Evolutionary conservation across 2,329 filamentous ascomycete genomes (phyloP).

Genomic region (Colletotrichum tanaceti): DNA sequence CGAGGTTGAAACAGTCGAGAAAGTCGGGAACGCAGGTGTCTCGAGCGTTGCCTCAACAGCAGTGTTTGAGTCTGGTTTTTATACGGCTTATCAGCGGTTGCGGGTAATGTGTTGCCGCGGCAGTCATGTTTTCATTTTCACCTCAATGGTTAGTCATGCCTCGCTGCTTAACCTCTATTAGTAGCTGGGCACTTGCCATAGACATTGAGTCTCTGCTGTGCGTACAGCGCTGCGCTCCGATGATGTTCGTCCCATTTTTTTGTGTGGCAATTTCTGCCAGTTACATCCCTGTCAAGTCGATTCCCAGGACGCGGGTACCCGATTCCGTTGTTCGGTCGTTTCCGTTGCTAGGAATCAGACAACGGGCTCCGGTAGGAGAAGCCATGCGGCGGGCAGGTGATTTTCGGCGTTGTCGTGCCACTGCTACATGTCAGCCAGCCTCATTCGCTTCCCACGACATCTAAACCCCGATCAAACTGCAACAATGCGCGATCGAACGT

Average conservation of each 20-base stretch:
- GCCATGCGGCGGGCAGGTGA: neutral
- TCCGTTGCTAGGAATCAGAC: neutral
- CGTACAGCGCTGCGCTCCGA: neutral
- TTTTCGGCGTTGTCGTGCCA: neutral
- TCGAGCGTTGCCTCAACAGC: slow-evolving; percentile 19
- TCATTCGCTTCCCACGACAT: neutral
- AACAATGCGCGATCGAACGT: neutral
- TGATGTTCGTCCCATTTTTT: slow-evolving; percentile 32
- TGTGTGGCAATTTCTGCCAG: slow-evolving; percentile 3
- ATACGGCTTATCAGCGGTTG: neutral
- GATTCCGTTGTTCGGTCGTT: neutral
- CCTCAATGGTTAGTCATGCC: neutral
- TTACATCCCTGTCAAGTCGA: slow-evolving; percentile 22
- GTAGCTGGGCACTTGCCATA: neutral
- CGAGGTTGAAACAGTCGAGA: slow-evolving; percentile 22
- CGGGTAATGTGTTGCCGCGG: slow-evolving; percentile 14
- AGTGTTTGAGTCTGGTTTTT: neutral
- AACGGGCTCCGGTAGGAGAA: neutral
- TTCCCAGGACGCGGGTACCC: neutral
- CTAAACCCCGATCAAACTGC: neutral
- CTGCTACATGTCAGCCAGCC: neutral
- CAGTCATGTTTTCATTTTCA: slow-evolving; percentile 6
- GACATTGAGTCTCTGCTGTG: neutral
- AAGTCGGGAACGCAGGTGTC: slow-evolving; percentile 31
- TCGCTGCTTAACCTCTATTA: neutral